These are phyloP conservation scores for Magnusiomyces suaveolens DNA, from an alignment of 1,139 yeast species.

Conservation along the genomic window DNA sequence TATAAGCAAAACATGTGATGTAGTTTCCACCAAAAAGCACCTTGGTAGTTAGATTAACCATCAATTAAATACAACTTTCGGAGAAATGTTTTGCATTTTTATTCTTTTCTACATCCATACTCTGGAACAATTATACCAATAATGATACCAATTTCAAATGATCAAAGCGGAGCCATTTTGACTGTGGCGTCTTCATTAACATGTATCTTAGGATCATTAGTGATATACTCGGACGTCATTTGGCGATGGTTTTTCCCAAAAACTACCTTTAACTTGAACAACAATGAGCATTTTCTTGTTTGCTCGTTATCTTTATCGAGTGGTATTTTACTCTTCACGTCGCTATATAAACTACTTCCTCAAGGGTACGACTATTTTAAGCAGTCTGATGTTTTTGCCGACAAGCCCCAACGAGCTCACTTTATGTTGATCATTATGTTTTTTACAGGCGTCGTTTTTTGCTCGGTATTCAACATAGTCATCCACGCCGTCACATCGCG, in stretches of 20 bases:
- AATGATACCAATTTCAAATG: constrained; percentile 12
- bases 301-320: constrained; percentile 62
- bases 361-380: constrained; percentile 41
- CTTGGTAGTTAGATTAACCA: too few species aligned
- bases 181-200: constrained; percentile 48
- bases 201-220: constrained; percentile 50
- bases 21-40: too few species aligned
- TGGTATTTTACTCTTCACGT: constrained; percentile 59
- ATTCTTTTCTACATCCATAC: too few species aligned
- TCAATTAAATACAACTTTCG: not conserved
- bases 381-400: constrained; percentile 17
- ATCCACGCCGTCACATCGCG: constrained; percentile 72
- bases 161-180: constrained; percentile 47
- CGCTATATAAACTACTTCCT: constrained; percentile 66
- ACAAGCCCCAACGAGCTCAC: constrained; percentile 25
- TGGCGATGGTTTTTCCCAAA: constrained; percentile 35
- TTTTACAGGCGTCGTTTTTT: constrained; percentile 49
- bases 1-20: too few species aligned
- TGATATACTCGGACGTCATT: constrained; percentile 45
- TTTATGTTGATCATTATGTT: constrained; percentile 43
- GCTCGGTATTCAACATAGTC: constrained; percentile 49
- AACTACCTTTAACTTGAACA: constrained; percentile 41
- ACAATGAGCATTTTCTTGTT: constrained; percentile 52
- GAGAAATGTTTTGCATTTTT: not conserved
- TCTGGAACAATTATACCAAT: too few species aligned